Evolutionary conservation across 331 rosid species (phyloP).

Genomic region (Pyrus hybrid): DNA sequence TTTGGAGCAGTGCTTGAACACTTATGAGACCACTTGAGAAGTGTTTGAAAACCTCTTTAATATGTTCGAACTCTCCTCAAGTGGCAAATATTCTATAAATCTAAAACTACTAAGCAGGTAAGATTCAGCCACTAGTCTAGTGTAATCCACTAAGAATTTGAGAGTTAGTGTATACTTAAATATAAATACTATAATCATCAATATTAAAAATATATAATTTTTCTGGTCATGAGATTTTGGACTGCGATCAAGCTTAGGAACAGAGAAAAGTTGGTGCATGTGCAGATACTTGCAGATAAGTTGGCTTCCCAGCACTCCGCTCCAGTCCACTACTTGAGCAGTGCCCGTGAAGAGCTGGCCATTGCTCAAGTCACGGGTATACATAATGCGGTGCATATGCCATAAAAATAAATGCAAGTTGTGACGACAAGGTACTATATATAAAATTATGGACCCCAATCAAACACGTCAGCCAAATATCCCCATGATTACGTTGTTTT

Average conservation of each 20-base stretch:
- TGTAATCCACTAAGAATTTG: too few species aligned
- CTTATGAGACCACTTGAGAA: too few species aligned
- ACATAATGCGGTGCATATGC: not conserved
- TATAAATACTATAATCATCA: not conserved
- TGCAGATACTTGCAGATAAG: not conserved
- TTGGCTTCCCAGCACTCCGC: not conserved
- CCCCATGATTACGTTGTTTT: not conserved
- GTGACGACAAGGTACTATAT: not conserved
- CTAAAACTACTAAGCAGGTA: too few species aligned
- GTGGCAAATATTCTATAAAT: too few species aligned
- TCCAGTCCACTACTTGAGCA: not conserved
- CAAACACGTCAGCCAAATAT: not conserved
- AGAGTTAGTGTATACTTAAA: too few species aligned
- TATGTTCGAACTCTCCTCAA: too few species aligned
- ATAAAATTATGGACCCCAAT: slow-evolving; percentile 1
- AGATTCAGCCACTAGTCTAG: too few species aligned
- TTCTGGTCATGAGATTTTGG: not conserved
- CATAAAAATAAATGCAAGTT: too few species aligned
- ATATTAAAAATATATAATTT: not conserved
- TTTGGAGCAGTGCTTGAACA: too few species aligned
- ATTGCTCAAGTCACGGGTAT: slow-evolving; percentile 15
- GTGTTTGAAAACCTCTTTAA: too few species aligned
- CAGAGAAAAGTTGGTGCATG: not conserved
- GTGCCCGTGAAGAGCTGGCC: slow-evolving; percentile 16
- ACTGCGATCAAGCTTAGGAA: not conserved